phyloP scores from a whole-genome alignment of 116 monocot genomes.

The Trichopus zeylanicus region DNA sequence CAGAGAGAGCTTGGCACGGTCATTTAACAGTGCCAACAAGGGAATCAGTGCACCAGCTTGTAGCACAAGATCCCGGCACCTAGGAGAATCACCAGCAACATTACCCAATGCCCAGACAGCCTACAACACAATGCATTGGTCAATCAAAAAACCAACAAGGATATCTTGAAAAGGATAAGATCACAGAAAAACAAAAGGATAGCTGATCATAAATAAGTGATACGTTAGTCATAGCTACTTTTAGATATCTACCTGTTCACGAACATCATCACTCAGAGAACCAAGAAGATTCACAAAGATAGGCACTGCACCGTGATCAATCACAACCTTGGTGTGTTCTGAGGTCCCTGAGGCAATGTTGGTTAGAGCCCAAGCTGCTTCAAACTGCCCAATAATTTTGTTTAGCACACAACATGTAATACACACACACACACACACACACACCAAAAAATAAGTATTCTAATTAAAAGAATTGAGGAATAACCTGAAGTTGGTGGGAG shows the following conservation, averaged over 20 bases:
- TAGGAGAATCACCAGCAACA: conserved; percentile 93
- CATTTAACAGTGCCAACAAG: conserved; percentile 67
- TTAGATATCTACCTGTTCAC: conserved; percentile 51
- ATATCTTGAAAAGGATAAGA: no score
- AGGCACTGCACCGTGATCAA: conserved; percentile 57
- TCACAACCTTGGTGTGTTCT: conserved; percentile 52
- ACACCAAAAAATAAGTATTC: no score
- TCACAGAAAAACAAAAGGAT: no score
- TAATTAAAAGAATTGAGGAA: no score
- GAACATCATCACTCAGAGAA: conserved; percentile 61
- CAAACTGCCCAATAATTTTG: conserved; percentile 19
- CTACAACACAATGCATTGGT: conserved; percentile 22
- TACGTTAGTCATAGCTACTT: no score
- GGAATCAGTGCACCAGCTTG: conserved; percentile 60
- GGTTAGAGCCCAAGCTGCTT: conserved; percentile 56
- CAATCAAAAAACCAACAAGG: no score
- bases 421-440: no score
- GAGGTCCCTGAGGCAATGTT: conserved; percentile 61
- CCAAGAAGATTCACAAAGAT: conserved; percentile 68
- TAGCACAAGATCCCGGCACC: conserved; percentile 77
- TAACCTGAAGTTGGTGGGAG: conserved; percentile 40
- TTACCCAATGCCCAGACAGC: conserved; percentile 97
- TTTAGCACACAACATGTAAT: no score
- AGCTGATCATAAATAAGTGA: no score
- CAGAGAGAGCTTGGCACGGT: conserved; percentile 86